A percentile compares a stretch with the other conserved stretches of the same genome.
phyloP scores from a whole-genome alignment of 305 asterid species.

The Fraxinus xanthoxyloides region DNA sequence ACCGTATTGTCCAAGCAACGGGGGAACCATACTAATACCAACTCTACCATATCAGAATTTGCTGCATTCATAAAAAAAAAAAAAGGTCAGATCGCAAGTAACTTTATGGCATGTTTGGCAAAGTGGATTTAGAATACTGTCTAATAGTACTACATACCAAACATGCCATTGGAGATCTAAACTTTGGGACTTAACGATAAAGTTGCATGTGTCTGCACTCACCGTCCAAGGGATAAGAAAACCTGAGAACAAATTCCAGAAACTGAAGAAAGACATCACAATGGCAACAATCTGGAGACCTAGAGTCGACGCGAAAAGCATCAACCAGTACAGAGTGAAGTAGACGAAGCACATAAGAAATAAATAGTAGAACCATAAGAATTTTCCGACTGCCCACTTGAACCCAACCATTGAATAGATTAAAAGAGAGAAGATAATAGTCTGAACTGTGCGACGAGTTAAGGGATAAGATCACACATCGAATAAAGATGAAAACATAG shows the following conservation, averaged over 20 bases:
- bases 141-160: neutral
- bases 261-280: neutral
- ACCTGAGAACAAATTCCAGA: neutral
- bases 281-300: neutral
- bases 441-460: constrained; percentile 35
- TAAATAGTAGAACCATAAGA: neutral
- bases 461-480: too few species aligned
- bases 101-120: neutral
- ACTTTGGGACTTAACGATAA: neutral
- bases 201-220: neutral
- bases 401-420: constrained; percentile 53
- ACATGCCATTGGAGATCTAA: neutral
- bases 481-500: too few species aligned
- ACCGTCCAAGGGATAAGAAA: neutral
- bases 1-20: constrained; percentile 37
- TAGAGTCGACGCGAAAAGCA: neutral
- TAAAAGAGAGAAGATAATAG: constrained; percentile 31
- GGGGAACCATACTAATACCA: constrained; percentile 55
- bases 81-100: neutral
- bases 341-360: neutral
- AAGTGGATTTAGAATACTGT: neutral
- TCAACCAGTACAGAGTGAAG: neutral
- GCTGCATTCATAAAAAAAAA: constrained; percentile 19
- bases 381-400: neutral
- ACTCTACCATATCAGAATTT: constrained; percentile 54